phyloP scores from a whole-genome alignment of 2,329 filamentous ascomycete species.

The Emmonsiellopsis sp. region DNA sequence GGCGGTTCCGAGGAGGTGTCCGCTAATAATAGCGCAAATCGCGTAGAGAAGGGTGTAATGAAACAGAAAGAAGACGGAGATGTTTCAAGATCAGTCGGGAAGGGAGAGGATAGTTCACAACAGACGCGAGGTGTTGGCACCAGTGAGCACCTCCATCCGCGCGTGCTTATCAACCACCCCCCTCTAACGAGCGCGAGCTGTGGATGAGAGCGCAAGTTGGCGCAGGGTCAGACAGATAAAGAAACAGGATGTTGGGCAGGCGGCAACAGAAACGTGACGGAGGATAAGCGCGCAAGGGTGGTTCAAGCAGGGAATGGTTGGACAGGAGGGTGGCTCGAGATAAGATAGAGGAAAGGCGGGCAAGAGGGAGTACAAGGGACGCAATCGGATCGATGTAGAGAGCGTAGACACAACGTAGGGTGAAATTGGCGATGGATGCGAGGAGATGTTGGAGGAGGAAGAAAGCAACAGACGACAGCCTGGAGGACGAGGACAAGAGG shows the following conservation, averaged over 20 bases:
- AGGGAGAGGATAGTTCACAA: background rate
- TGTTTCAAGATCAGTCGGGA: background rate
- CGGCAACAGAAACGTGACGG: background rate
- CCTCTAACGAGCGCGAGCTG: background rate
- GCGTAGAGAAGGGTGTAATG: background rate
- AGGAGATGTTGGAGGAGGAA: background rate
- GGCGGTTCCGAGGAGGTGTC: background rate
- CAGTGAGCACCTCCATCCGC: conserved; percentile 11
- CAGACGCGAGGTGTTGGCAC: conserved; percentile 9
- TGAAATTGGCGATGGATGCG: background rate
- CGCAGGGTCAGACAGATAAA: background rate
- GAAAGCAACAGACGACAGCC: background rate
- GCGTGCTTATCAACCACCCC: background rate
- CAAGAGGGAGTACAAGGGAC: background rate
- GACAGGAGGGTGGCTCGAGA: too few species aligned
- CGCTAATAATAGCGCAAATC: background rate
- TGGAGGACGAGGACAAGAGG: background rate
- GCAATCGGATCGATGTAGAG: background rate
- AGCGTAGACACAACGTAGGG: background rate
- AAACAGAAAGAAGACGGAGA: background rate
- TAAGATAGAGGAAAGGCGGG: background rate
- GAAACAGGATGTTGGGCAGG: background rate
- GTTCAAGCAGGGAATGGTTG: background rate
- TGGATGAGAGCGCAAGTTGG: background rate
- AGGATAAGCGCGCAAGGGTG: background rate